These are phyloP conservation scores for Fennellomyces sp. DNA, from an alignment of 371 early-diverging fungal genomes.

Conservation along the genomic window DNA sequence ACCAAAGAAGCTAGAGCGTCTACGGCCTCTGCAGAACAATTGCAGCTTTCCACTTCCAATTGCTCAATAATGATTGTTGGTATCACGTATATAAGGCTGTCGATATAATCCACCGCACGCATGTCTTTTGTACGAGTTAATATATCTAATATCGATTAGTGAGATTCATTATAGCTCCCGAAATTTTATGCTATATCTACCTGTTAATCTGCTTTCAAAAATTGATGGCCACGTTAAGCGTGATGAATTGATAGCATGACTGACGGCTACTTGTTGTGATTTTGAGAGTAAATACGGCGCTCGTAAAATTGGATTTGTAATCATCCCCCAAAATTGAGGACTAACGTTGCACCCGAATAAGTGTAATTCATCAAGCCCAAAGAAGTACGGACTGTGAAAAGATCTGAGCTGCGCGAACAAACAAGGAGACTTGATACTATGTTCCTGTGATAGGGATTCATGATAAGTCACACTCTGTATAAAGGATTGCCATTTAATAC, in stretches of 20 bases:
- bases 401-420: not conserved
- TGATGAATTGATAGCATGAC: not conserved
- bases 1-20: not conserved
- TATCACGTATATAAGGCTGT: not conserved
- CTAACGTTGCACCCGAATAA: not conserved
- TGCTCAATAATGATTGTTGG: not conserved
- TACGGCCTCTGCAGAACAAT: not conserved
- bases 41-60: not conserved
- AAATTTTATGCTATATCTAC: too few species aligned
- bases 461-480: not conserved
- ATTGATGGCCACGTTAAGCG: not conserved
- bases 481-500: not conserved
- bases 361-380: not conserved
- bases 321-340: not conserved
- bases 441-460: too few species aligned
- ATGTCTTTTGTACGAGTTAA: not conserved
- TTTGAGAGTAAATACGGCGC: not conserved
- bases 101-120: not conserved
- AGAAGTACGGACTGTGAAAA: not conserved
- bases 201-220: not conserved
- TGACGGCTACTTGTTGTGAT: not conserved
- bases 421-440: too few species aligned
- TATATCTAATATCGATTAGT: too few species aligned
- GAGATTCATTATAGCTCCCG: too few species aligned
- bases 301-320: not conserved